These are phyloP conservation scores for Xylaria grammica DNA, from an alignment of 495 filamentous ascomycete species.

Conservation along the genomic window DNA sequence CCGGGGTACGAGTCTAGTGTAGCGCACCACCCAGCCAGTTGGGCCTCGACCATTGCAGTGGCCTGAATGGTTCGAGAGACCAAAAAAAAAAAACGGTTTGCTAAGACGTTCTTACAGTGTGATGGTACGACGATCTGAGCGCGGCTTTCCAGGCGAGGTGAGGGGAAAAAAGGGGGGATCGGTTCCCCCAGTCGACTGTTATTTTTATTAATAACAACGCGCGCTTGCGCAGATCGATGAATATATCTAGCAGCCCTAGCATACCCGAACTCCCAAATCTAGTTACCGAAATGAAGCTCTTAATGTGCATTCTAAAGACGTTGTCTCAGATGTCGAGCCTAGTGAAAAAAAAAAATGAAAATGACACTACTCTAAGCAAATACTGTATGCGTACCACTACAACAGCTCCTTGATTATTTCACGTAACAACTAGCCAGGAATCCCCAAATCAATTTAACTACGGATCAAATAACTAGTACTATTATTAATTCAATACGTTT, in stretches of 20 bases:
- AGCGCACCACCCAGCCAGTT: neutral
- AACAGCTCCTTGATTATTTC: neutral
- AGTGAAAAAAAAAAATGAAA: too few species aligned
- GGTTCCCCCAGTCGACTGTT: neutral
- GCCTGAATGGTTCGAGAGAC: slow-evolving; percentile 6
- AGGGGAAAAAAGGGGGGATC: neutral
- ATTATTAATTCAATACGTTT: neutral
- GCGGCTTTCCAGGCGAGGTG: too few species aligned
- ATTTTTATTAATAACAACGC: neutral
- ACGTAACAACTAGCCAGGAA: too few species aligned
- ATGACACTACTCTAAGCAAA: too few species aligned
- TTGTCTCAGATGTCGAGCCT: neutral
- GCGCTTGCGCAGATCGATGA: neutral
- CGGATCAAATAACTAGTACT: neutral
- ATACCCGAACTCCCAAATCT: neutral
- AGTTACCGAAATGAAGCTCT: neutral
- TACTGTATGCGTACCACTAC: neutral
- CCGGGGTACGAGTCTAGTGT: too few species aligned
- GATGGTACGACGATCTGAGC: too few species aligned
- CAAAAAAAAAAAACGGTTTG: too few species aligned
- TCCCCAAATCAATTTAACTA: too few species aligned
- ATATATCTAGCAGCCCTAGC: neutral
- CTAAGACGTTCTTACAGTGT: neutral
- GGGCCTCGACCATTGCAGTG: neutral
- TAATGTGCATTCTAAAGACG: neutral